A percentile compares a stretch with the other conserved stretches of the same genome.
These are phyloP conservation scores for Diaporthe capsici DNA, from an alignment of 2,329 filamentous ascomycete genomes.

Conservation along the genomic window DNA sequence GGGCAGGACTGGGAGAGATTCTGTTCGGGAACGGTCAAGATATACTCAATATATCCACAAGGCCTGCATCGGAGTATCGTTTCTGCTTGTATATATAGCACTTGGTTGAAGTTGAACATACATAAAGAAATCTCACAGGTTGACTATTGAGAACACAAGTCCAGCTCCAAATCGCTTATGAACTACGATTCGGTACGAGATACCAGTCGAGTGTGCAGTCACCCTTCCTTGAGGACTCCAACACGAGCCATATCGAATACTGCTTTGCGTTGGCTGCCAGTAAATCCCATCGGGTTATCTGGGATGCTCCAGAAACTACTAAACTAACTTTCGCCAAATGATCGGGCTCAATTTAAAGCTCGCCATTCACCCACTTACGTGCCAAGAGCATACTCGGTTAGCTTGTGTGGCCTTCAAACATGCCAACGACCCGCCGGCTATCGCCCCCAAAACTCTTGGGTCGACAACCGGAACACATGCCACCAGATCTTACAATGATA, in stretches of 20 bases:
- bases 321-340: not conserved
- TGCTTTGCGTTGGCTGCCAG: not conserved
- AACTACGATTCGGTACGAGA: not conserved
- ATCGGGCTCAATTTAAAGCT: not conserved
- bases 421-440: not conserved
- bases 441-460: not conserved
- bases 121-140: not conserved
- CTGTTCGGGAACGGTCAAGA: not conserved
- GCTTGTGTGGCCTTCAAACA: not conserved
- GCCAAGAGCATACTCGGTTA: not conserved
- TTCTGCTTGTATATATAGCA: not conserved
- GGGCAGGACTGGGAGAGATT: not conserved
- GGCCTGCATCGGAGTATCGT: not conserved
- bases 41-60: not conserved
- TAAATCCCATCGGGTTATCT: not conserved
- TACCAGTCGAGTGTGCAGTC: not conserved
- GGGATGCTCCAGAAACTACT: not conserved
- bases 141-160: not conserved
- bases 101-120: not conserved
- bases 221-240: not conserved
- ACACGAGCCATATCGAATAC: not conserved
- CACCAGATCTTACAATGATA: too few species aligned
- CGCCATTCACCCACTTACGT: too few species aligned
- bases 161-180: not conserved
- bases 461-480: not conserved